Percentiles rank a stretch among this genome's conserved stretches.
Conservation (phyloP, 73 alveolate genomes). For the Uronychia setigera region DNA sequence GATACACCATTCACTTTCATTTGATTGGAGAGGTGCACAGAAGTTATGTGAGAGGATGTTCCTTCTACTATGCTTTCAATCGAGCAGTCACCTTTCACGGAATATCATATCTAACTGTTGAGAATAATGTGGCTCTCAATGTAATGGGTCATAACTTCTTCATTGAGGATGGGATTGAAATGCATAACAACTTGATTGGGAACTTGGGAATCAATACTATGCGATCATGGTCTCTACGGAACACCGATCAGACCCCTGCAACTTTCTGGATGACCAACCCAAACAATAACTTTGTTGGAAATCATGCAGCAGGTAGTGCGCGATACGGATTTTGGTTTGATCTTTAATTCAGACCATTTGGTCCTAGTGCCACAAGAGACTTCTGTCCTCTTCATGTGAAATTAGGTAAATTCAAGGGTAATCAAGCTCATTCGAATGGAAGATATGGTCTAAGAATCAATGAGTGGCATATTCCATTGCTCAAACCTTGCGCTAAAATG, state of each 20-base stretch:
- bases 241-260: conserved; percentile 81
- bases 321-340: conserved; percentile 87
- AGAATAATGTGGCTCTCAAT: conserved; percentile 71
- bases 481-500: conserved; percentile 18
- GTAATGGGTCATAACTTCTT: conserved; percentile 82
- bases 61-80: conserved; percentile 78
- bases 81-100: conserved; percentile 83
- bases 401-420: conserved; percentile 72
- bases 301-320: conserved; percentile 85
- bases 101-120: conserved; percentile 56
- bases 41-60: conserved; percentile 73
- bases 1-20: conserved; percentile 85
- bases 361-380: conserved; percentile 70
- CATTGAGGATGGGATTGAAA: conserved; percentile 82
- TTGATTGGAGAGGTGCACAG: conserved; percentile 71
- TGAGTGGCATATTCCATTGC: conserved; percentile 47
- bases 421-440: conserved; percentile 82
- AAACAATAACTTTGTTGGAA: conserved; percentile 60
- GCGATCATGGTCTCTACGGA: conserved; percentile 61
- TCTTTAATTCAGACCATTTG: conserved; percentile 60
- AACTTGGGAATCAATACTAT: conserved; percentile 61
- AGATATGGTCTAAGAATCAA: conserved; percentile 79
- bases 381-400: conserved; percentile 72
- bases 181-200: conserved; percentile 56
- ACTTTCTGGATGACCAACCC: conserved; percentile 82